Evolutionary conservation across 768 basidiomycete genomes (phyloP), one percentile per base, ranked within the genome.

Genomic region (Termitomyces sp.): DNA sequence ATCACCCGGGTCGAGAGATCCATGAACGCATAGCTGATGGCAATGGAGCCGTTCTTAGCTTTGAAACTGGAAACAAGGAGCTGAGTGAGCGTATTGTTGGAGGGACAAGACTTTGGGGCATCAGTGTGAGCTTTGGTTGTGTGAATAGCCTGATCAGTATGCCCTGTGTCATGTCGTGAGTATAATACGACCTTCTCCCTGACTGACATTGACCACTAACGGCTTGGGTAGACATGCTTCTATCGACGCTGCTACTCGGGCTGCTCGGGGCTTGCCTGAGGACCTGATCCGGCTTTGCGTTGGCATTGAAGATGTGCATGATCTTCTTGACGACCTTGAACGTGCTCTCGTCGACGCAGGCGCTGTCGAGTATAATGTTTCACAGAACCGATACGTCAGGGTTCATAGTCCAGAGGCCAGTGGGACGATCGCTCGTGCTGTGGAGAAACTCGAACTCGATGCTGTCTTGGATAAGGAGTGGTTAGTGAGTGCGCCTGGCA

Each of bases 101-200:
- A 6, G 91, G 89, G 0, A 92, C 97, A 16, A 83, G 94, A 57
- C 78, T 99, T 32, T 99, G 96, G 96, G 93, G 96, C 20, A 98
- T 99, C 70, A 94, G 91, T 63, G 97, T 99, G 68, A 95, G 93
- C 71, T 99, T 99, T 70, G 97, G 97, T 36, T 95, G 92, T 66
- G 96, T 99, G 63, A 99, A 99, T 78, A 94, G 92, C 70, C 73
- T 99, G 73, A 98, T 98, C 76, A 94, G 92, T 65, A 98, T 99
- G 96, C 97, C 97, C 40, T 98, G 97, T 73, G 87, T 94, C 68
- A 98, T 99, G 97, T 97, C 95, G 96, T 98, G 75, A 78, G 96
- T 91, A 57, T 58, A 62, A 28, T 67, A 57, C n/a, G 18, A n/a
- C 28, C 9, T 55, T 60, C 33, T 48, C 22, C 32, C 56, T 38